Evolutionary conservation across 495 filamentous ascomycete species (phyloP).

Genomic region (Pseudomonodictys pantanalensis): DNA sequence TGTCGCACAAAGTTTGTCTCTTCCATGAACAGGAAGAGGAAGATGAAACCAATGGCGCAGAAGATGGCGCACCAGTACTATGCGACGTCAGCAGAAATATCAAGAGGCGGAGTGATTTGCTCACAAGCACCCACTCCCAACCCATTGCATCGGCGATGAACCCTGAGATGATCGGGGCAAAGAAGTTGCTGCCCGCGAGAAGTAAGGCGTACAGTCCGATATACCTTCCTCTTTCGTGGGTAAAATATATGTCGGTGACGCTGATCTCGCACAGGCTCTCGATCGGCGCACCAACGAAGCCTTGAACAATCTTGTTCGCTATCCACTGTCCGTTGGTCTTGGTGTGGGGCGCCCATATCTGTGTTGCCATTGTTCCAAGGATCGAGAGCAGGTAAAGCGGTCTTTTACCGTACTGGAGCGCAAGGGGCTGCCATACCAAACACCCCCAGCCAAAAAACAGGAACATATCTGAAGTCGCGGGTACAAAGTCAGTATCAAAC

Average conservation of each 20-base stretch:
- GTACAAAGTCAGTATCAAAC: too few species aligned
- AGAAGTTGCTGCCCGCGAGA: conserved; percentile 62
- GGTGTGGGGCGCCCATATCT: conserved; percentile 49
- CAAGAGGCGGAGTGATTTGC: not conserved
- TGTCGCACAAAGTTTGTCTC: conserved; percentile 59
- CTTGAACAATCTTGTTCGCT: conserved; percentile 57
- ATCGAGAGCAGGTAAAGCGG: conserved; percentile 59
- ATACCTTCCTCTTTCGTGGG: conserved; percentile 62
- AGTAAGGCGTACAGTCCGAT: conserved; percentile 64
- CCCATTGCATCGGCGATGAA: conserved; percentile 66
- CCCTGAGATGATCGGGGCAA: conserved; percentile 63
- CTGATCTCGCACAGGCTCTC: conserved; percentile 61
- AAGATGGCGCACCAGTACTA: conserved; percentile 64
- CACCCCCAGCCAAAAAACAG: conserved; percentile 62
- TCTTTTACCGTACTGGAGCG: conserved; percentile 66
- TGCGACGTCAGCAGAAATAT: conserved; percentile 9
- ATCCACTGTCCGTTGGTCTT: conserved; percentile 61
- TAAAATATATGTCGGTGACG: conserved; percentile 65
- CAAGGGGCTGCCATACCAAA: conserved; percentile 67
- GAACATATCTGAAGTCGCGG: conserved; percentile 44
- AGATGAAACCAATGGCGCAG: conserved; percentile 51
- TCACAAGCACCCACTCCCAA: conserved; percentile 58
- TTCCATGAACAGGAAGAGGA: conserved; percentile 68
- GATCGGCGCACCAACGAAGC: conserved; percentile 65
- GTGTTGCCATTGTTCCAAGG: conserved; percentile 51